Conservation (phyloP, 768 basidiomycete genomes). For the Podaxis rugospora region DNA sequence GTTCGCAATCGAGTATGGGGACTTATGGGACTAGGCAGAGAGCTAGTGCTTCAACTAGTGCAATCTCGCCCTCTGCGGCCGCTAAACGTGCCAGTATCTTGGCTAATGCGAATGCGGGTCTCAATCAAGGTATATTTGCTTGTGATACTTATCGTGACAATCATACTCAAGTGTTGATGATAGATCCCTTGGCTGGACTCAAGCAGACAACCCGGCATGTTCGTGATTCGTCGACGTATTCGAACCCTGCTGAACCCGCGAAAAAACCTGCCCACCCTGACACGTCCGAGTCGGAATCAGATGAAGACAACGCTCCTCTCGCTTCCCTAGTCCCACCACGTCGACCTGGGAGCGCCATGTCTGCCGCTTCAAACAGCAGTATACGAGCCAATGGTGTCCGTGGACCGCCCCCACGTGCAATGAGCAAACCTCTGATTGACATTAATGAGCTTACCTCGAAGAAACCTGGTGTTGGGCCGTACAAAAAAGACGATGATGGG, state of each 20-base stretch:
- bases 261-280: neutral
- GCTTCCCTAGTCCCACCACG: conserved; percentile 56
- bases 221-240: conserved; percentile 23
- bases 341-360: conserved; percentile 62
- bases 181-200: conserved; percentile 12
- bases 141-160: neutral
- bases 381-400: conserved; percentile 21
- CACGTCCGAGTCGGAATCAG: conserved; percentile 25
- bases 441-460: conserved; percentile 37
- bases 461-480: conserved; percentile 7
- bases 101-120: conserved; percentile 26
- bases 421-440: conserved; percentile 45
- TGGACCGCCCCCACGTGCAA: conserved; percentile 8
- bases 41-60: conserved; percentile 57
- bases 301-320: conserved; percentile 58
- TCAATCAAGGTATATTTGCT: conserved; percentile 24
- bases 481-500: neutral
- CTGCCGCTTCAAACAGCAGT: conserved; percentile 30
- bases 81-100: conserved; percentile 46
- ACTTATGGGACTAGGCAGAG: conserved; percentile 33
- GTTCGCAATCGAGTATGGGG: conserved; percentile 32
- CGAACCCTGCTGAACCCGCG: conserved; percentile 16
- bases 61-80: conserved; percentile 45
- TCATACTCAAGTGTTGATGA: neutral
- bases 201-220: conserved; percentile 21